These are phyloP conservation scores for Daldinia loculata DNA, from an alignment of 495 filamentous ascomycete genomes.

Conservation along the genomic window DNA sequence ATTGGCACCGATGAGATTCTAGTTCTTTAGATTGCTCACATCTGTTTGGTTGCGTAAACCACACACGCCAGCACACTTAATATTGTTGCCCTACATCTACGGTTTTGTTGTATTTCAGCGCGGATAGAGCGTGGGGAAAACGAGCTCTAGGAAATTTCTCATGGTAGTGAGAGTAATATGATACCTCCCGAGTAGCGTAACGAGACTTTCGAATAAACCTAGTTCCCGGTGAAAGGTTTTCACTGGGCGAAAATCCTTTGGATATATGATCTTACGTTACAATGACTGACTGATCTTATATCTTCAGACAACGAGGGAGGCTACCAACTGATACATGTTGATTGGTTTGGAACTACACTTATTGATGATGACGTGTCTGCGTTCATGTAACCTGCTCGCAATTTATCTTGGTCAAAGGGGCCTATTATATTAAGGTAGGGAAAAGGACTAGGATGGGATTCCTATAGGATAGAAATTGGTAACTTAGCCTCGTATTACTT, in stretches of 20 bases:
- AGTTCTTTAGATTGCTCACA: neutral
- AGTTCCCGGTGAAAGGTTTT: neutral
- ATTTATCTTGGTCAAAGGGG: neutral
- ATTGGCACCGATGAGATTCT: neutral
- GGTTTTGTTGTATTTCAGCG: neutral
- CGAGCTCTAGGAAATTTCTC: neutral
- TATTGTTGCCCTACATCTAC: neutral
- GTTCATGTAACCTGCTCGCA: neutral
- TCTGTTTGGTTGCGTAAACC: neutral
- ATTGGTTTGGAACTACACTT: neutral
- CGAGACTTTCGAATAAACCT: neutral
- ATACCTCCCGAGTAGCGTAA: neutral
- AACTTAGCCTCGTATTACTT: neutral
- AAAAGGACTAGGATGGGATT: neutral
- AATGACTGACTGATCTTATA: neutral
- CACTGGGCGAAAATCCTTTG: neutral
- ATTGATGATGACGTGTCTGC: conserved; percentile 1
- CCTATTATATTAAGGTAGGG: neutral
- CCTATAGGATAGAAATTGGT: neutral
- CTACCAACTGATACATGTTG: neutral
- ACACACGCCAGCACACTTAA: neutral
- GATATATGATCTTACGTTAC: neutral
- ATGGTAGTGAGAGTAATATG: neutral
- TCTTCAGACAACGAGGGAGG: neutral
- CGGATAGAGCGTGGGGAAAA: neutral